phyloP scores from a whole-genome alignment of 768 basidiomycete genomes.

The button mushroom (Agaricus bisporus) region DNA sequence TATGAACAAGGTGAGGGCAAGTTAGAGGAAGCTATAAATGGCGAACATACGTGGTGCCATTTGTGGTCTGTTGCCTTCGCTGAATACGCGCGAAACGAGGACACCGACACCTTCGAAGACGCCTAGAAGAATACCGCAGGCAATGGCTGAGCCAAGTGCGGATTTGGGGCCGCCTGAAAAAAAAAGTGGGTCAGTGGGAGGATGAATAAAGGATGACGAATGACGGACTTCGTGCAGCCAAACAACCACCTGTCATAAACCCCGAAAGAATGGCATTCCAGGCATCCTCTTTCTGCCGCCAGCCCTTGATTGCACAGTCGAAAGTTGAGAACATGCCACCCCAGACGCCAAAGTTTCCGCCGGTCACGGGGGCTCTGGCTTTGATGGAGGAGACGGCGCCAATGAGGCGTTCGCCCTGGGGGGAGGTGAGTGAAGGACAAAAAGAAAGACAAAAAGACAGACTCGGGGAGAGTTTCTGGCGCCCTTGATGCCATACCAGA shows the following conservation, averaged over 20 bases:
- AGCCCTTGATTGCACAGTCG: conserved; percentile 96
- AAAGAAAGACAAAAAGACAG: conserved; percentile 21
- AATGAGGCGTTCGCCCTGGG: conserved; percentile 86
- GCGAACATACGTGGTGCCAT: conserved; percentile 66
- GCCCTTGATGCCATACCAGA: conserved; percentile 99
- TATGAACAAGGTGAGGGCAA: conserved; percentile 15
- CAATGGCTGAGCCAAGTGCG: conserved; percentile 87
- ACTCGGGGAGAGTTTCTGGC: conserved; percentile 95
- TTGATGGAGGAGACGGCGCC: conserved; percentile 96
- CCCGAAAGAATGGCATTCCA: conserved; percentile 99
- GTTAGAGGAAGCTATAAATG: conserved; percentile 11
- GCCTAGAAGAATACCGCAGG: conserved; percentile 93
- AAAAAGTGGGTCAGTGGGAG: conserved; percentile 6
- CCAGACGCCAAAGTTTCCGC: conserved; percentile 95
- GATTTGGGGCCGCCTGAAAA: conserved; percentile 85
- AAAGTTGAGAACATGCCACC: conserved; percentile 99
- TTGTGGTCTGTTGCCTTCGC: conserved; percentile 75
- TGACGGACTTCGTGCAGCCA: conserved; percentile 86
- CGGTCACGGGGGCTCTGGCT: conserved; percentile 95
- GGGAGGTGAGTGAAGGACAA: conserved; percentile 10
- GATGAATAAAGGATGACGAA: conserved; percentile 4
- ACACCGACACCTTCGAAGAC: conserved; percentile 96
- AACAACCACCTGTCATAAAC: conserved; percentile 96
- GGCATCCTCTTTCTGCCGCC: conserved; percentile 94
- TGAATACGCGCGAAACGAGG: conserved; percentile 82